Evolutionary conservation across 441 rosid species (phyloP).

Genomic region (Eutrema salsugineum): DNA sequence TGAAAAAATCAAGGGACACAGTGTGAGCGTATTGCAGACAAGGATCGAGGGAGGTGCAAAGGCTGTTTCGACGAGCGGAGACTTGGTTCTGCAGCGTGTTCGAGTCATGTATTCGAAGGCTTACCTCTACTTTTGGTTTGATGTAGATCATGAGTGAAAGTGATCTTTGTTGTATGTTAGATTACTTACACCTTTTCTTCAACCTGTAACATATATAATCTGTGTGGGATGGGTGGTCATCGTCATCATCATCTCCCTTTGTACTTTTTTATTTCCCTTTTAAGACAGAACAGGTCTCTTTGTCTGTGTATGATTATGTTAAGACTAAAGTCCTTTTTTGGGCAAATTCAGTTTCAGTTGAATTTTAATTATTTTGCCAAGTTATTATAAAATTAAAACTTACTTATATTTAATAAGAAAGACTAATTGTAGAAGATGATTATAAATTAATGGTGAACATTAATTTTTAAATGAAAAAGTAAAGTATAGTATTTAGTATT

Average conservation of each 20-base stretch:
- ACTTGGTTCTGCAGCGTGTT: constrained; percentile 77
- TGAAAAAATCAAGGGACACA: constrained; percentile 32
- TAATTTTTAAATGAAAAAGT: neutral
- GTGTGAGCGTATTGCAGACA: constrained; percentile 71
- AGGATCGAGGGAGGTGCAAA: constrained; percentile 91
- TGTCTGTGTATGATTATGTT: constrained; percentile 5
- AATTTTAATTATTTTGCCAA: too few relatives aligned
- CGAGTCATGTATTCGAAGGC: constrained; percentile 77
- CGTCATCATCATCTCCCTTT: neutral
- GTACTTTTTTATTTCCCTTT: neutral
- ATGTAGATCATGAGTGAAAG: constrained; percentile 43
- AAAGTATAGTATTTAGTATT: too few relatives aligned
- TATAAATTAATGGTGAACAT: too few relatives aligned
- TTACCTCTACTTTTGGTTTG: constrained; percentile 86
- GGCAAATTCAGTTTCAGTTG: neutral
- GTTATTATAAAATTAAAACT: too few relatives aligned
- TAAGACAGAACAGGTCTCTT: neutral
- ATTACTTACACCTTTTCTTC: neutral
- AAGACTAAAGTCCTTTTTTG: neutral
- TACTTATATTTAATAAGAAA: too few relatives aligned
- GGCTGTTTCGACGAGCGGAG: constrained; percentile 83
- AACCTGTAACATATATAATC: constrained; percentile 19
- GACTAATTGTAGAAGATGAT: too few relatives aligned
- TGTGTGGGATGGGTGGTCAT: neutral
- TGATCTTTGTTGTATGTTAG: neutral